These are phyloP conservation scores for Umbilicus rupestris DNA, from an alignment of 164 flowering plant genomes.

Conservation along the genomic window DNA sequence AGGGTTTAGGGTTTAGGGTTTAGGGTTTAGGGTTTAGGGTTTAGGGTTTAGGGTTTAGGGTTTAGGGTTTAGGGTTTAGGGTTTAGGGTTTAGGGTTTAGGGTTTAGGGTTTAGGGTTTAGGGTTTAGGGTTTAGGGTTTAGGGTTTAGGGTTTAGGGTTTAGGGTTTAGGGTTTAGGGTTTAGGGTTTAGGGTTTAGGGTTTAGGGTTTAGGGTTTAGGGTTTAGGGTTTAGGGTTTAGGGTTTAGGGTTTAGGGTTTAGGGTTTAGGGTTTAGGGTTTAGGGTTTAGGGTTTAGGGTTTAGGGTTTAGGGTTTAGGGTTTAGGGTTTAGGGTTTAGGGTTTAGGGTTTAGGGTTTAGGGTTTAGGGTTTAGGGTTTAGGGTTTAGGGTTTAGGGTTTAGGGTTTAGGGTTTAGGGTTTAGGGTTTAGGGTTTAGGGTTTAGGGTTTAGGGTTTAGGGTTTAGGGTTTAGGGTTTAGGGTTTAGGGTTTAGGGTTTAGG, in stretches of 20 bases:
- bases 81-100: neutral
- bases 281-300: neutral
- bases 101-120: neutral
- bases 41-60: conserved; percentile 1
- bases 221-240: neutral
- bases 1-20: neutral
- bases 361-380: neutral
- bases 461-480: neutral
- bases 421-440: neutral
- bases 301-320: neutral
- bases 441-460: neutral
- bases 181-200: neutral
- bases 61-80: neutral
- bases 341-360: neutral
- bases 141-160: neutral
- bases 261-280: neutral
- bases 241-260: neutral
- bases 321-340: neutral
- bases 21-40: conserved; percentile 1
- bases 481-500: neutral
- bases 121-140: neutral
- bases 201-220: neutral
- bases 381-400: neutral
- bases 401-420: neutral
- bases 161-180: neutral